Conservation (phyloP, 2,329 filamentous ascomycete species). For the Aspergillus awamori region DNA sequence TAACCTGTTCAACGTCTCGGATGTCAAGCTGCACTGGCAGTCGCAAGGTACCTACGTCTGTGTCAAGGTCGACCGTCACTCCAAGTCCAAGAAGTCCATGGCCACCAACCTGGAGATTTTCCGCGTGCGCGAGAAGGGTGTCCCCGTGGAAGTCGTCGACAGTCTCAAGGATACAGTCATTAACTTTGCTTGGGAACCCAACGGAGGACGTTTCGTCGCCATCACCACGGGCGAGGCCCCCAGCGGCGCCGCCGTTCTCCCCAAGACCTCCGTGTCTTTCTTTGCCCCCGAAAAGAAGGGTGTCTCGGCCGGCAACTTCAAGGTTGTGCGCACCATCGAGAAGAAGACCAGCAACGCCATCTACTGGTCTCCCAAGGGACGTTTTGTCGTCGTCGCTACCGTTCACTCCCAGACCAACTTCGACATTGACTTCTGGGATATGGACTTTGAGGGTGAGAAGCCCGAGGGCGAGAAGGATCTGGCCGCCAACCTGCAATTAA, state of each 20-base stretch:
- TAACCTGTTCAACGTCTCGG: conserved; percentile 96
- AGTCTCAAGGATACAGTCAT: conserved; percentile 98
- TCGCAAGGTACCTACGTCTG: conserved; percentile 91
- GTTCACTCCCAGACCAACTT: conserved; percentile 91
- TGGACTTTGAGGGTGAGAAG: conserved; percentile 98
- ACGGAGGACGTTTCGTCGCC: conserved; percentile 94
- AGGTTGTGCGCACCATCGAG: conserved; percentile 89
- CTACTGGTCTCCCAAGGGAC: conserved; percentile 95
- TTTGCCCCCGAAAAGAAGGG: conserved; percentile 98
- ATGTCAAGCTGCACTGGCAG: conserved; percentile 99
- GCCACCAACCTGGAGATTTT: conserved; percentile 98
- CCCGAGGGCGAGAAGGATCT: conserved; percentile 90
- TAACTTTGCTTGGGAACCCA: conserved; percentile 99
- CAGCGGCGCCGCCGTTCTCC: conserved; percentile 76
- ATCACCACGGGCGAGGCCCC: conserved; percentile 90
- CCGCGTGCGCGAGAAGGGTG: conserved; percentile 94
- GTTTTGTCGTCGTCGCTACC: conserved; percentile 92
- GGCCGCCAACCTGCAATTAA: conserved; percentile 89
- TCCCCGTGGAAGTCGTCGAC: conserved; percentile 96
- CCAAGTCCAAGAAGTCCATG: conserved; percentile 97
- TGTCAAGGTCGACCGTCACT: conserved; percentile 98
- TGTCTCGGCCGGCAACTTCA: conserved; percentile 83
- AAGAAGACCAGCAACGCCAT: conserved; percentile 99
- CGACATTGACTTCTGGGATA: conserved; percentile 95
- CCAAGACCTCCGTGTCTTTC: conserved; percentile 94